Evolutionary conservation across 495 filamentous ascomycete genomes (phyloP), one percentile per base, ranked within the genome.

Genomic region (Trichoderma virens): DNA sequence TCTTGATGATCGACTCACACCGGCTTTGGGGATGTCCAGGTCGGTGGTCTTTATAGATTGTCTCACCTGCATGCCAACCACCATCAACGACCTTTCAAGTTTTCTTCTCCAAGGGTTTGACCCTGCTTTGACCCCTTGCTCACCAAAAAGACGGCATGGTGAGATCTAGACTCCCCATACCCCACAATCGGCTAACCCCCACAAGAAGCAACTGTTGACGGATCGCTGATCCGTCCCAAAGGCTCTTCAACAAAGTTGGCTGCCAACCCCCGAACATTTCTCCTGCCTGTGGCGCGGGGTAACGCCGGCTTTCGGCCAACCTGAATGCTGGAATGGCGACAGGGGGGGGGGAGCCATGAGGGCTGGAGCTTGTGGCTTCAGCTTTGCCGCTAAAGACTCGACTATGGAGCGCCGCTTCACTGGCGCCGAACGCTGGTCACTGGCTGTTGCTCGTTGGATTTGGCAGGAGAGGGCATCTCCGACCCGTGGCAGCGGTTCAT

Each of bases 151-250:
- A 20, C 43, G n/a, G 20, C 43, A 56, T 30, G 25, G 25, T 28
- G 27, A 56, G 51, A 56, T 56, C 51, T 28, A 56, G 51, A 56
- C 25, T 30, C 51, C 51, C 51, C 51, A 56, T 56, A 56, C 51
- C 51, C 51, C 51, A 56, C 51, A 56, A 56, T 56, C 51, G 51
- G 51, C 51, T 56, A 56, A 56, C 51, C 51, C 51, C 51, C 51
- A 56, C 51, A 56, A 56, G 4, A 30, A n/a, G 16, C 4, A 28
- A 25, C 25, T n/a, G n/a, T 51, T 51, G 5, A 20, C 45, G 45
- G 45, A 51, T 51, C 45, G 23, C 18, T n/a, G n/a, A 51, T 51
- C 45, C 45, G 45, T 51, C n/a, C 20, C n/a, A 51, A 51, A 1
- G n/a, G 45, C 45, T 25, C 2, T 20, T 25, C n/a, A 7, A 51